Percentiles rank a stretch among this genome's conserved stretches.
Evolutionary conservation across 2,329 filamentous ascomycete species (phyloP).

Genomic region (Aureobasidium zeae): DNA sequence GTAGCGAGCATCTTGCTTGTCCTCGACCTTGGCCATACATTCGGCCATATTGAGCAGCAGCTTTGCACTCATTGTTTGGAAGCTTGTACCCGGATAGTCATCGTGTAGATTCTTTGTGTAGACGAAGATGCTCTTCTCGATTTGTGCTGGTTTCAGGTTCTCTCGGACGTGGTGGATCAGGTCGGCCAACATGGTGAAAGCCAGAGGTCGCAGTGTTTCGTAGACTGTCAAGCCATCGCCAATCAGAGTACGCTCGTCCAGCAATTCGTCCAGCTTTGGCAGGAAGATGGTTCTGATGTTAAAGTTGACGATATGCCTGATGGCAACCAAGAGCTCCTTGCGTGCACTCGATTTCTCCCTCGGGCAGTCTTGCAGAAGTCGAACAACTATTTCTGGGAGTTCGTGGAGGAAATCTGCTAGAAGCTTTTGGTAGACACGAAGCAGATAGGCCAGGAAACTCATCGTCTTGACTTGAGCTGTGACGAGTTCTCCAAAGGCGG

Average conservation of each 20-base stretch:
- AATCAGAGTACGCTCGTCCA: constrained; percentile 89
- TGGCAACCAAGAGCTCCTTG: constrained; percentile 92
- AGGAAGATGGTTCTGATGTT: constrained; percentile 95
- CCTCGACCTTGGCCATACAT: constrained; percentile 85
- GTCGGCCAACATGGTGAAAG: constrained; percentile 97
- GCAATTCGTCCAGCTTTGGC: constrained; percentile 83
- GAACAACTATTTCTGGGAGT: constrained; percentile 80
- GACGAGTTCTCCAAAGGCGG: constrained; percentile 94
- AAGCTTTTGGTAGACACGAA: constrained; percentile 79
- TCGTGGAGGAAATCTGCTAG: constrained; percentile 78
- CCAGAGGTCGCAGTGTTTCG: constrained; percentile 88
- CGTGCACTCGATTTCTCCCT: constrained; percentile 86
- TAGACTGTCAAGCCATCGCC: constrained; percentile 95
- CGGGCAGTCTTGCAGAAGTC: constrained; percentile 85
- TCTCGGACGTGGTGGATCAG: constrained; percentile 95
- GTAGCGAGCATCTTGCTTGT: constrained; percentile 89
- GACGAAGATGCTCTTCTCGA: constrained; percentile 89
- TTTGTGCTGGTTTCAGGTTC: constrained; percentile 78
- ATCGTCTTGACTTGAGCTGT: constrained; percentile 98
- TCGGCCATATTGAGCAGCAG: constrained; percentile 96
- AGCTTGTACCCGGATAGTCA: constrained; percentile 92
- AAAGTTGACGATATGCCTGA: constrained; percentile 98
- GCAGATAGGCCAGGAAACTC: constrained; percentile 91
- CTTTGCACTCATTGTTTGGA: constrained; percentile 99
- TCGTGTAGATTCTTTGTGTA: constrained; percentile 96